Percentiles rank a stretch among this genome's conserved stretches.
Evolutionary conservation across 2,329 filamentous ascomycete species (phyloP).

Genomic region (Albophoma yamanashiensis): DNA sequence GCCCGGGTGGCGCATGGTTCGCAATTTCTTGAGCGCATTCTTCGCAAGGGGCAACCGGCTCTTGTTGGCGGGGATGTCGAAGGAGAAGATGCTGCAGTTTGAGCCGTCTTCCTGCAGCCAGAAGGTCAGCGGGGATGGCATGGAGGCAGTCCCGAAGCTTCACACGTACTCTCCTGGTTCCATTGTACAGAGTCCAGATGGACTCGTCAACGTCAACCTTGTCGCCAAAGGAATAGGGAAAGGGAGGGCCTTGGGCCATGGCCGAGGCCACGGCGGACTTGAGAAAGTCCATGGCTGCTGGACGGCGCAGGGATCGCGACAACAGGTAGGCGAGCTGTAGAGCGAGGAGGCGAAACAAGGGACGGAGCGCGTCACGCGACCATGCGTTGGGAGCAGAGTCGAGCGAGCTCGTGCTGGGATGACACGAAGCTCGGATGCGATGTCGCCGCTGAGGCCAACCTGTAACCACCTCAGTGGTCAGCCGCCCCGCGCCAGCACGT

Average conservation of each 20-base stretch:
- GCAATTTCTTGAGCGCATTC: conserved; percentile 88
- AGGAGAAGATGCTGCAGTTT: conserved; percentile 92
- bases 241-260: conserved; percentile 87
- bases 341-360: not conserved
- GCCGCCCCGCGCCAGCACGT: not conserved
- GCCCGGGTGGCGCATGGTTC: conserved; percentile 86
- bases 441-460: not conserved
- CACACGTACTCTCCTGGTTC: conserved; percentile 66
- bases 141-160: not conserved
- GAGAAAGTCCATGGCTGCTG: conserved; percentile 74
- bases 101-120: conserved; percentile 72
- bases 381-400: not conserved
- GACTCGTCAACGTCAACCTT: conserved; percentile 85
- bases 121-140: not conserved
- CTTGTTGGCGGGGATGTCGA: conserved; percentile 75
- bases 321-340: not conserved
- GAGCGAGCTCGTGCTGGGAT: not conserved
- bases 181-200: conserved; percentile 94
- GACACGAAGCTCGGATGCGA: not conserved
- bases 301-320: not conserved
- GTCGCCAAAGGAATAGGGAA: conserved; percentile 89
- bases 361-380: not conserved
- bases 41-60: conserved; percentile 75
- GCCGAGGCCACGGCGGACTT: conserved; percentile 96
- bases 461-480: not conserved